Base-by-base conservation (phyloP, 768 basidiomycete genomes). In the Trametes elegans region DNA sequence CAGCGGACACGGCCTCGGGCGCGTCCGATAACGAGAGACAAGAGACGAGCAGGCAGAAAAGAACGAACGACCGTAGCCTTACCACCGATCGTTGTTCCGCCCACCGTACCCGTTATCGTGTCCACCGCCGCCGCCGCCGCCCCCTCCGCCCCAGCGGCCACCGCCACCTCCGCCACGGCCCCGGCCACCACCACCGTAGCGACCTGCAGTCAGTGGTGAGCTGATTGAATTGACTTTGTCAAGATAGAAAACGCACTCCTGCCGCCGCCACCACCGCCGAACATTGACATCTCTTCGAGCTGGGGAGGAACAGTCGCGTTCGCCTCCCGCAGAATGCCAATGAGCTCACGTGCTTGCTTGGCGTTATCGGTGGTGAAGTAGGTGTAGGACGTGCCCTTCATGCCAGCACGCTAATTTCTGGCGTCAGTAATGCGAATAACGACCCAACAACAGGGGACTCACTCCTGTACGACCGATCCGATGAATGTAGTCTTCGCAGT, bases 401-500 rank as follows among this genome's bases (percentile, higher is more conserved):
- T 81, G 35, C 93, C 93, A 39, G 93, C 93, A 71, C 91, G 92
- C 90, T 93, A 60, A 26, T 38, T 52, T 9, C 35, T 41, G 38
- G 54, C 14, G 35, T 55, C 26, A 36, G 41, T 43, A 40, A 28
- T 5, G 19, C 4, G 16, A 28, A 10, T 8, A 8, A 24, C 7
- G 11, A 5, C 2, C 1, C 11, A 39, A 5, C 14, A 5, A 29
- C n/a, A 0, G 9, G 7, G 16, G 7, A 70, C 81, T 41, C 71
- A 92, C 91, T 52, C 95, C 95, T 61, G 96, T 97, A 70, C 96
- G 93, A 60, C 96, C 97, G 66, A 99, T 99, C 63, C 96, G 93
- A 74, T 99, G 96, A 57, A 98, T 93, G 73, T 98, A 98, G 73
- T 97, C 95, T 76, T 96, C 94, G 66, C 90, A 92, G 68, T 96